phyloP scores from a whole-genome alignment of 2,329 filamentous ascomycete species.

The Sarocladium brachiariae region DNA sequence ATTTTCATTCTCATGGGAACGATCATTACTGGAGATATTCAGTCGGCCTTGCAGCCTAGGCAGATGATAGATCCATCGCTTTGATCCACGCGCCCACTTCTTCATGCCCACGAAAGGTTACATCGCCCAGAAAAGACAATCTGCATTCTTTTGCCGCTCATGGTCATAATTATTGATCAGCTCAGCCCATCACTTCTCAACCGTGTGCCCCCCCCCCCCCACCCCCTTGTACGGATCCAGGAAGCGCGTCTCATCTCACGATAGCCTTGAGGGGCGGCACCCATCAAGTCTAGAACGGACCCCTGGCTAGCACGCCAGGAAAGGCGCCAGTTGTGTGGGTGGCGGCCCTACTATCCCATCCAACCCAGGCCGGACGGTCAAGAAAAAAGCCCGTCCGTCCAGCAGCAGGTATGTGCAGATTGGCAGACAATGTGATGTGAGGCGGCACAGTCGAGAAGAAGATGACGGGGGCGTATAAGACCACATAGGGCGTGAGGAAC shows the following conservation, averaged over 20 bases:
- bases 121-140: background rate
- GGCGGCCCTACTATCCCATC: slow-evolving; percentile 1
- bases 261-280: slow-evolving; percentile 3
- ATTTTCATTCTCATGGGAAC: too few relatives aligned
- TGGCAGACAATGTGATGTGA: background rate
- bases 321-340: background rate
- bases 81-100: background rate
- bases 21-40: too few relatives aligned
- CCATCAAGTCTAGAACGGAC: slow-evolving; percentile 2
- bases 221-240: background rate
- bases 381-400: too few relatives aligned
- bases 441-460: too few relatives aligned
- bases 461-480: background rate
- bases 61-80: background rate
- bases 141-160: too few relatives aligned
- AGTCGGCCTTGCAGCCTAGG: too few relatives aligned
- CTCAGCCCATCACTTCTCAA: too few relatives aligned
- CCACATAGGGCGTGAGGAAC: too few relatives aligned
- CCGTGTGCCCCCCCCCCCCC: too few relatives aligned
- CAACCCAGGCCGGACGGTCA: too few relatives aligned
- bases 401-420: background rate
- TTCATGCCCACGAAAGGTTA: background rate
- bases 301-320: slow-evolving; percentile 5
- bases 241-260: slow-evolving; percentile 2
- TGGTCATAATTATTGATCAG: too few relatives aligned